Percentiles rank a stretch among this genome's conserved stretches.
These are phyloP conservation scores for Neonectria ditissima DNA, from an alignment of 2,329 filamentous ascomycete genomes.

Conservation along the genomic window DNA sequence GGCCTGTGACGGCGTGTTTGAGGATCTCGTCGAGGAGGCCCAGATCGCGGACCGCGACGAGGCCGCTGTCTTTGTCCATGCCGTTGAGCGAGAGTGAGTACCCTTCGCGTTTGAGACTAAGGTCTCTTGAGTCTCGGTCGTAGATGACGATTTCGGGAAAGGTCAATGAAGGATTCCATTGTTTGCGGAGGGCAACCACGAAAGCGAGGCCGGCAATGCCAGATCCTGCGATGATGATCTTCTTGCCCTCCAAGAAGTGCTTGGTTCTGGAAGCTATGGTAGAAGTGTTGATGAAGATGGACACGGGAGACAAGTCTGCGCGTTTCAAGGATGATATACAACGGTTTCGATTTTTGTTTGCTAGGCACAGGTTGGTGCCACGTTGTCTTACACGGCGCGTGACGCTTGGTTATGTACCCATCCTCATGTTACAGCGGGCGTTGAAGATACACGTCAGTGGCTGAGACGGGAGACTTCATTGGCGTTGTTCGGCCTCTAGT, in stretches of 20 bases:
- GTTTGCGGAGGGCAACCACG: slow-evolving; percentile 6
- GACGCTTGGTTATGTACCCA: background rate
- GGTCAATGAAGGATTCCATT: slow-evolving; percentile 3
- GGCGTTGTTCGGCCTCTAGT: background rate
- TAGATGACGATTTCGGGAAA: slow-evolving; percentile 18
- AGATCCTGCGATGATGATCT: slow-evolving; percentile 18
- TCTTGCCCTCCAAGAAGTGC: slow-evolving; percentile 16
- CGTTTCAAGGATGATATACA: background rate
- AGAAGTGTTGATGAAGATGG: background rate
- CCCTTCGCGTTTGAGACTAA: slow-evolving; percentile 6
- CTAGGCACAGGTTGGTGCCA: background rate
- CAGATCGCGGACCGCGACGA: slow-evolving; percentile 11
- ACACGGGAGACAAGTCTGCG: background rate
- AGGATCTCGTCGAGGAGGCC: slow-evolving; percentile 13
- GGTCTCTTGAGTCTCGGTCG: slow-evolving; percentile 9
- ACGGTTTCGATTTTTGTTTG: background rate
- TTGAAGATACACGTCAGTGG: background rate
- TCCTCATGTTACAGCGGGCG: background rate
- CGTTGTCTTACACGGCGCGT: background rate
- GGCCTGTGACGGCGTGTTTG: slow-evolving; percentile 3
- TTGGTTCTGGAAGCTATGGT: background rate
- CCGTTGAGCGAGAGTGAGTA: slow-evolving; percentile 18
- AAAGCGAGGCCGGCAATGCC: slow-evolving; percentile 16
- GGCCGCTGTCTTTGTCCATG: slow-evolving; percentile 14
- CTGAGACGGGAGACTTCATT: background rate